These are phyloP conservation scores for Ascochyta pisi DNA, from an alignment of 2,329 filamentous ascomycete genomes.

Conservation along the genomic window DNA sequence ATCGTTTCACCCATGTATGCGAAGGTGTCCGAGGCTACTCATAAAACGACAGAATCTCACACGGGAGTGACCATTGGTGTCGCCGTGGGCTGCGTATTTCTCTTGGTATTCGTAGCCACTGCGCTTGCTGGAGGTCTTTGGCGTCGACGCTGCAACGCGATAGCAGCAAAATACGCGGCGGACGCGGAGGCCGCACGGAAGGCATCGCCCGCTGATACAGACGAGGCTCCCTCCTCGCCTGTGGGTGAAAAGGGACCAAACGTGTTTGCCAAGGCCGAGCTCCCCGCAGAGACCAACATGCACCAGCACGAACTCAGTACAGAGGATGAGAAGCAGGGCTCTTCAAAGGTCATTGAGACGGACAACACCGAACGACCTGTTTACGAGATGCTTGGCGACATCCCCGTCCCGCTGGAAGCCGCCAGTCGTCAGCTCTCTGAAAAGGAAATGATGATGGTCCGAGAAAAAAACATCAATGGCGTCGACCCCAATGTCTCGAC, in stretches of 20 bases:
- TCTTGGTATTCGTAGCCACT: slow-evolving; percentile 40
- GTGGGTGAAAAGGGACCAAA: slow-evolving; percentile 31
- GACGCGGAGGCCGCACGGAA: slow-evolving; percentile 33
- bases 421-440: slow-evolving; percentile 56
- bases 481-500: slow-evolving; percentile 41
- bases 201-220: slow-evolving; percentile 24
- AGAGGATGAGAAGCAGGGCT: slow-evolving; percentile 26
- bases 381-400: slow-evolving; percentile 62
- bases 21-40: background rate
- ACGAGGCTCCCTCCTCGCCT: slow-evolving; percentile 34
- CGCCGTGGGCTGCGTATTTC: slow-evolving; percentile 50
- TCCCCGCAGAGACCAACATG: slow-evolving; percentile 43
- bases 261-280: slow-evolving; percentile 56
- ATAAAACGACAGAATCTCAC: slow-evolving; percentile 17
- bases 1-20: slow-evolving; percentile 43
- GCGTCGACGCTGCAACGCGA: slow-evolving; percentile 34
- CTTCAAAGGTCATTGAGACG: slow-evolving; percentile 36
- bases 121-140: slow-evolving; percentile 46
- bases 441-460: slow-evolving; percentile 56
- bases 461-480: slow-evolving; percentile 56
- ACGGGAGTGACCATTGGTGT: slow-evolving; percentile 54
- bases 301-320: slow-evolving; percentile 23
- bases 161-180: slow-evolving; percentile 36
- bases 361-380: slow-evolving; percentile 49
- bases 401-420: slow-evolving; percentile 60